Conservation (phyloP, 2,329 filamentous ascomycete genomes). For the Xylariaceae sp. region DNA sequence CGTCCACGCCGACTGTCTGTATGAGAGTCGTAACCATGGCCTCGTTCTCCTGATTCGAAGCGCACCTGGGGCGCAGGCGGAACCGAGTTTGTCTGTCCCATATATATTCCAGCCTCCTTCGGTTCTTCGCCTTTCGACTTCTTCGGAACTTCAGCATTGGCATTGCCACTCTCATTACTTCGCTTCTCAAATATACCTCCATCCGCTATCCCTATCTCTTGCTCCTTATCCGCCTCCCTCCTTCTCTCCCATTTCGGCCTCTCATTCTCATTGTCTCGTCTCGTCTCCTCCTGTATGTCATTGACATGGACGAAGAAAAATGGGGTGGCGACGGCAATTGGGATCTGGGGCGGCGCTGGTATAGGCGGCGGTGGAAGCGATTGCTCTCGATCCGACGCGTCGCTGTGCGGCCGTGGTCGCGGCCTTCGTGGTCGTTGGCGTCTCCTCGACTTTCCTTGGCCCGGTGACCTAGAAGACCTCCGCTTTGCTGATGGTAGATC, state of each 20-base stretch:
- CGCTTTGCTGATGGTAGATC: slow-evolving; percentile 1
- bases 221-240: background rate
- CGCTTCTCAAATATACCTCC: background rate
- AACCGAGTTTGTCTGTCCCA: background rate
- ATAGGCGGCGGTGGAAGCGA: slow-evolving; percentile 10
- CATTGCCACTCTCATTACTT: background rate
- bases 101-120: background rate
- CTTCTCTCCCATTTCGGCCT: slow-evolving; percentile 1
- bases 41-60: background rate
- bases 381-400: slow-evolving; percentile 1
- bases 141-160: background rate
- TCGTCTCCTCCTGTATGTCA: slow-evolving; percentile 1
- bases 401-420: slow-evolving; percentile 2
- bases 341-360: background rate
- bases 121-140: background rate
- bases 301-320: slow-evolving; percentile 9
- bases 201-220: background rate
- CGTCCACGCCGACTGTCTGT: slow-evolving; percentile 2
- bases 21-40: background rate
- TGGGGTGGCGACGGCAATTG: background rate
- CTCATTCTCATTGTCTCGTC: background rate
- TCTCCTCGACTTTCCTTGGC: slow-evolving; percentile 5
- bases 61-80: slow-evolving; percentile 1
- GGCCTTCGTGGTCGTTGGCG: slow-evolving; percentile 8
- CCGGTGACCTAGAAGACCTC: slow-evolving; percentile 10